Conservation (phyloP, 345 rosid genomes). For the Eucalyptus brandiana region DNA sequence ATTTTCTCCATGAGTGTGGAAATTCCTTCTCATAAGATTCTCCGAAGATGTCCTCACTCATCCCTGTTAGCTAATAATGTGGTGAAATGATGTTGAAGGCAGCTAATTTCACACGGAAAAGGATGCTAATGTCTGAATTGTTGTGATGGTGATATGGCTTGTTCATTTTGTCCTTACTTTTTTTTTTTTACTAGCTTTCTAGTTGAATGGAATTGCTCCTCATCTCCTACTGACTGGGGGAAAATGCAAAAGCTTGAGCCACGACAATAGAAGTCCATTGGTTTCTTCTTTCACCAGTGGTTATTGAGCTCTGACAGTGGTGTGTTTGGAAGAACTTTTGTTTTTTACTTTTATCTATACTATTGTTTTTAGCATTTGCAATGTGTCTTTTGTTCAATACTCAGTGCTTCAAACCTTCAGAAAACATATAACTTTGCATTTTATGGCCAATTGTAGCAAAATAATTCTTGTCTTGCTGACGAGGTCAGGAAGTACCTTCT, state of each 20-base stretch:
- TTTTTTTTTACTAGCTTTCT: neutral
- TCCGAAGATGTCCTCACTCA: neutral
- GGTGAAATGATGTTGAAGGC: neutral
- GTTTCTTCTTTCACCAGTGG: no score
- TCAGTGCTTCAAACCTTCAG: no score
- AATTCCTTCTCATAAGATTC: neutral
- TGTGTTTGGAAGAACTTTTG: neutral
- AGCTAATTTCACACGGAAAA: neutral
- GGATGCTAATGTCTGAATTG: neutral
- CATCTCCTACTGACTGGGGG: neutral
- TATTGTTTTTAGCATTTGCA: neutral
- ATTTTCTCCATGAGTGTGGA: no score
- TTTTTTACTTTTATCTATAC: neutral
- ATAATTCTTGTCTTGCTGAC: neutral
- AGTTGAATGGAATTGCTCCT: neutral
- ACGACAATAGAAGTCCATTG: no score
- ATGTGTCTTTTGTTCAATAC: neutral
- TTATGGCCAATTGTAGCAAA: neutral
- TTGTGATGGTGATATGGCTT: neutral
- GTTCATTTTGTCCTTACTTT: neutral
- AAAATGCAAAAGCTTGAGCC: neutral
- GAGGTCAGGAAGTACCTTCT: neutral
- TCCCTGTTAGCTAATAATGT: neutral
- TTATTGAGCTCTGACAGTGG: rapidly evolving
- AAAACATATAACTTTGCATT: neutral